Evolutionary conservation across 2,329 filamentous ascomycete species (phyloP).

Genomic region (Alternaria sp.): DNA sequence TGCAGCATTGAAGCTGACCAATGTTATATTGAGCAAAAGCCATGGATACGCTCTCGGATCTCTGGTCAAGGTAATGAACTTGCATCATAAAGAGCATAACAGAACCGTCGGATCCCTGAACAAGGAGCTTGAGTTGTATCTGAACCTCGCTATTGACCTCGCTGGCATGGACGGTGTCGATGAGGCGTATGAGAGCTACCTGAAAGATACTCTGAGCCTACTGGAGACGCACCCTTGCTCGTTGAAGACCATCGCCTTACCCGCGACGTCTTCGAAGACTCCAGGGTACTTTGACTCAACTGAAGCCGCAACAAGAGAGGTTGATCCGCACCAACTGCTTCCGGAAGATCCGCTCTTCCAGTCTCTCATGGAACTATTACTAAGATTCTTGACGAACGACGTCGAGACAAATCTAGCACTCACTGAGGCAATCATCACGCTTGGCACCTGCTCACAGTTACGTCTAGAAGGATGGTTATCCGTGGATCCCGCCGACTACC

Average conservation of each 20-base stretch:
- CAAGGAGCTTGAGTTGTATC: slow-evolving; percentile 76
- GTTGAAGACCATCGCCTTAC: slow-evolving; percentile 70
- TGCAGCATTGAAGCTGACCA: slow-evolving; percentile 86
- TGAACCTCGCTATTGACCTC: slow-evolving; percentile 72
- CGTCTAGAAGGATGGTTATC: slow-evolving; percentile 90
- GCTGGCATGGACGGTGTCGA: slow-evolving; percentile 75
- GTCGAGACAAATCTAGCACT: slow-evolving; percentile 90
- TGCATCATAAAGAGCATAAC: slow-evolving; percentile 62
- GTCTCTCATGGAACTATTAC: slow-evolving; percentile 66
- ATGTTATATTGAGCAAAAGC: slow-evolving; percentile 84
- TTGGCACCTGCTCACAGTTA: slow-evolving; percentile 85
- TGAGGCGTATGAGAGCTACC: slow-evolving; percentile 73
- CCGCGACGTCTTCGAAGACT: slow-evolving; percentile 65
- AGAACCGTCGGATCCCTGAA: slow-evolving; percentile 78
- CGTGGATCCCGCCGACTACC: slow-evolving; percentile 66
- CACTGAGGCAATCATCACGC: slow-evolving; percentile 81
- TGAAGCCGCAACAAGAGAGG: slow-evolving; percentile 65
- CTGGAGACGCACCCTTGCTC: slow-evolving; percentile 79
- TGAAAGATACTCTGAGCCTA: slow-evolving; percentile 74
- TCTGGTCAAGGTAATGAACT: slow-evolving; percentile 72
- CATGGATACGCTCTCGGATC: slow-evolving; percentile 85
- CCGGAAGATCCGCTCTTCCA: slow-evolving; percentile 67
- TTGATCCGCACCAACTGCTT: slow-evolving; percentile 67
- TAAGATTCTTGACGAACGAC: slow-evolving; percentile 86
- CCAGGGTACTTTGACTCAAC: slow-evolving; percentile 55